Base-by-base conservation (phyloP, 768 basidiomycete species). In the Trametes meyenii region DNA sequence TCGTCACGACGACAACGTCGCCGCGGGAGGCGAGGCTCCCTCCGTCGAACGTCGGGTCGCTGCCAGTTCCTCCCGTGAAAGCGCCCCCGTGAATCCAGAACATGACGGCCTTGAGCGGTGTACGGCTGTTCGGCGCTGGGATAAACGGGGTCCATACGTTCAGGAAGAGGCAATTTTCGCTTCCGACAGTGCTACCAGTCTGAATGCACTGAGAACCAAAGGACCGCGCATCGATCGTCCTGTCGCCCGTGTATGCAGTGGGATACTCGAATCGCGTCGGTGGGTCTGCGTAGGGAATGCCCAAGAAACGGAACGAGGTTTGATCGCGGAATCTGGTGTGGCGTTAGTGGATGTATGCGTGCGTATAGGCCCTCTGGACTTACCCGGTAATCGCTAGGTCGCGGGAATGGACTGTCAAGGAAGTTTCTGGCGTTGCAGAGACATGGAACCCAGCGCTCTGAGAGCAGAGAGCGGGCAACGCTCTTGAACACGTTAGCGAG, bases 11-110 rank as follows among this genome's bases (percentile, higher is more conserved):
- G 44, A 80, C 74, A 45, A 78, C 75, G 60, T 80, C 79, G 10
- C 76, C 74, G 14, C 81, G 70, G 60, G 80, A 80, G 2, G 73
- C 78, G 67, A 79, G 51, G 67, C 76, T 79, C 3, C 80, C 77
- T 1, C 81, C 80, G 36, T 79, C 79, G 63, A 73, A 81, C 2
- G 75, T 74, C 0, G 74, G 62, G 60, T 79, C 77, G 13, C 74
- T 74, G 4, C 76, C 76, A 43, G 73, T 72, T 2, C 80, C 80
- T 12, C 72, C 63, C 0, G 76, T 78, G 57, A 78, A 81, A 12
- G 79, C 79, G 2, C 81, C 81, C 3, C 82, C 81, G 46, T 83
- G 80, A 35, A 83, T 82, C 78, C 76, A 82, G 66, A 83, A 77
- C 73, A 82, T 73, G 19, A 81, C 80, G 0, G 82, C 77, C 52